Conservation (phyloP, 192 early-diverging fungal species). For the Cetraspora pellucida region DNA sequence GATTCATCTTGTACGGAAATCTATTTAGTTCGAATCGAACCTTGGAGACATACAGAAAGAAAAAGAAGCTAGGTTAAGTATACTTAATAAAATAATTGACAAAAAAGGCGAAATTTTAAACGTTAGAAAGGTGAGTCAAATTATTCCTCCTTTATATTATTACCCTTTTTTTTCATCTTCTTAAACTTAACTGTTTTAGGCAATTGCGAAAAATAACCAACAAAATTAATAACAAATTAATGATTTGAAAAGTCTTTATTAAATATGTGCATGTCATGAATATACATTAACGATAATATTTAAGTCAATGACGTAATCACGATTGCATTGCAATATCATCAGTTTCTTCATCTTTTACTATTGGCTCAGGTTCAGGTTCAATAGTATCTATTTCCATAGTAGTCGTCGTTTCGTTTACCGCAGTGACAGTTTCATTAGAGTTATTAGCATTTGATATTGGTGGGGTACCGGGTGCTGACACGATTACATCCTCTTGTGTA, state of each 20-base stretch:
- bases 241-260: no score
- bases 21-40: constrained; percentile 61
- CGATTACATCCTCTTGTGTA: neutral
- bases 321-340: neutral
- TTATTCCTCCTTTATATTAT: neutral
- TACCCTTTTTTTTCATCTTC: neutral
- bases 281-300: neutral
- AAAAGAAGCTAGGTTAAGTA: constrained; percentile 69
- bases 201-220: neutral
- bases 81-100: constrained; percentile 67
- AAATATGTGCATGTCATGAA: no score
- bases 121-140: constrained; percentile 48
- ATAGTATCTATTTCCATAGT: constrained; percentile 13
- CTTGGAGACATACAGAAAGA: constrained; percentile 65
- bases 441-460: constrained; percentile 1
- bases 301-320: neutral
- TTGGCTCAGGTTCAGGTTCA: neutral
- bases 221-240: no score
- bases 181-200: neutral
- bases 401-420: neutral
- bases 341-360: neutral
- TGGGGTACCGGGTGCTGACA: neutral
- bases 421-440: neutral
- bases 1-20: no score
- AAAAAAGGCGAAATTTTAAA: constrained; percentile 49